Evolutionary conservation across 352 stramenopile species (phyloP).

Genomic region (Phytopythium boreale): DNA sequence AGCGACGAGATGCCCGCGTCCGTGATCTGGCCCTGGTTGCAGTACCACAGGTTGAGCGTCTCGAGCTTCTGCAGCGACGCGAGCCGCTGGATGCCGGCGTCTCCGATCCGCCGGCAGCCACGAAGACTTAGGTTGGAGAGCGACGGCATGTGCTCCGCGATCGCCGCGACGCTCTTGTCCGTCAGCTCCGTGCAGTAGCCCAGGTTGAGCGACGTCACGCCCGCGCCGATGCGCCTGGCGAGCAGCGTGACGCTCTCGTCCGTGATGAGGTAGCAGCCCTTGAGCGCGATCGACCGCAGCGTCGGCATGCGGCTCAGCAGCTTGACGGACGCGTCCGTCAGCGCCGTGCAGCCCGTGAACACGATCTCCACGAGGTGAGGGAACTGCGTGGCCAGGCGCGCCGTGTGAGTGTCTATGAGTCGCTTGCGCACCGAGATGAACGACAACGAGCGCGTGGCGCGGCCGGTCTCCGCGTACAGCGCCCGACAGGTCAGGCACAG

Average conservation of each 20-base stretch:
- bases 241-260: constrained; percentile 39
- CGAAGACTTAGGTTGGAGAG: constrained; percentile 60
- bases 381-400: constrained; percentile 38
- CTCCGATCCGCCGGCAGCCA: constrained; percentile 55
- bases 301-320: constrained; percentile 31
- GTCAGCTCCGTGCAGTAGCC: constrained; percentile 78
- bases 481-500: constrained; percentile 43
- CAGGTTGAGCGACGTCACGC: constrained; percentile 61
- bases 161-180: constrained; percentile 46
- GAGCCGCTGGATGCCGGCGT: constrained; percentile 47
- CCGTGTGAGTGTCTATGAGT: constrained; percentile 44
- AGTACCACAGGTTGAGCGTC: constrained; percentile 81
- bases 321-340: constrained; percentile 50
- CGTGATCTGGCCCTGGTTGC: constrained; percentile 71
- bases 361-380: constrained; percentile 47
- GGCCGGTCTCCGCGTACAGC: constrained; percentile 40
- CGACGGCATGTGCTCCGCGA: constrained; percentile 30
- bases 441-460: constrained; percentile 33
- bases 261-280: constrained; percentile 70
- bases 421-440: constrained; percentile 55
- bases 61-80: constrained; percentile 31
- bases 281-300: constrained; percentile 45
- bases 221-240: constrained; percentile 11
- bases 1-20: constrained; percentile 56
- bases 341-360: constrained; percentile 56